Conservation (phyloP, 306 rosid species). For the Citrullus mucosospermus region DNA sequence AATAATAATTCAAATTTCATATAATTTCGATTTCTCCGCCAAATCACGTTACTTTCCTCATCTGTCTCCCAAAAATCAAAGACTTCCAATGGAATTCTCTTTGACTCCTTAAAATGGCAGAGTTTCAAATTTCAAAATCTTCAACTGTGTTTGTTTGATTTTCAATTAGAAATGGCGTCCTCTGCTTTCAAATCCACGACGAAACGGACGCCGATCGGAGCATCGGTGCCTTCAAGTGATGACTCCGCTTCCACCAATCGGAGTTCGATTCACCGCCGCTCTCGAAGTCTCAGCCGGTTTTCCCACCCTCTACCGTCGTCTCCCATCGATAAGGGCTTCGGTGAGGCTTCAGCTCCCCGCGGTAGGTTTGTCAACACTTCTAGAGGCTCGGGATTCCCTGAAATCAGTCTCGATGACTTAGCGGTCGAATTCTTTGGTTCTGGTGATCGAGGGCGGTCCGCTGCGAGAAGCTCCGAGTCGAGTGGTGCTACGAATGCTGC, state of each 20-base stretch:
- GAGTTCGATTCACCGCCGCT: slow-evolving; percentile 61
- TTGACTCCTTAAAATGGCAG: not conserved
- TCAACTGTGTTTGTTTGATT: not conserved
- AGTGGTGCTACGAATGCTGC: slow-evolving; percentile 17
- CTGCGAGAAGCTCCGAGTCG: slow-evolving; percentile 23
- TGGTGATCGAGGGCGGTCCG: slow-evolving; percentile 43
- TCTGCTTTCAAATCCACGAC: slow-evolving; percentile 95
- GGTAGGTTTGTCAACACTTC: slow-evolving; percentile 75
- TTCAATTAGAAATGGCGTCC: slow-evolving; percentile 42
- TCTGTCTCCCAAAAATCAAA: not conserved
- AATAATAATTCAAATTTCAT: not conserved
- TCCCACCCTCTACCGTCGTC: slow-evolving; percentile 27
- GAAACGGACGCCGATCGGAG: slow-evolving; percentile 54
- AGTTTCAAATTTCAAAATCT: slow-evolving; percentile 1
- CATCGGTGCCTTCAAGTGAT: slow-evolving; percentile 23
- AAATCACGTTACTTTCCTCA: not conserved
- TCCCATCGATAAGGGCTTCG: slow-evolving; percentile 15
- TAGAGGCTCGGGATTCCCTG: slow-evolving; percentile 83
- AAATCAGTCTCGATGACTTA: slow-evolving; percentile 89
- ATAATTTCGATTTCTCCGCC: slow-evolving; percentile 45
- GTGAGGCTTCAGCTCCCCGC: slow-evolving; percentile 22
- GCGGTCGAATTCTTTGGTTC: slow-evolving; percentile 81
- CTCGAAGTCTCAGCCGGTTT: slow-evolving; percentile 76
- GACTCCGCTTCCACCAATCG: slow-evolving; percentile 40
- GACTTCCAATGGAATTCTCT: not conserved